These are phyloP conservation scores for Penicillium griseofulvum DNA, from an alignment of 2,329 filamentous ascomycete species.

Conservation along the genomic window DNA sequence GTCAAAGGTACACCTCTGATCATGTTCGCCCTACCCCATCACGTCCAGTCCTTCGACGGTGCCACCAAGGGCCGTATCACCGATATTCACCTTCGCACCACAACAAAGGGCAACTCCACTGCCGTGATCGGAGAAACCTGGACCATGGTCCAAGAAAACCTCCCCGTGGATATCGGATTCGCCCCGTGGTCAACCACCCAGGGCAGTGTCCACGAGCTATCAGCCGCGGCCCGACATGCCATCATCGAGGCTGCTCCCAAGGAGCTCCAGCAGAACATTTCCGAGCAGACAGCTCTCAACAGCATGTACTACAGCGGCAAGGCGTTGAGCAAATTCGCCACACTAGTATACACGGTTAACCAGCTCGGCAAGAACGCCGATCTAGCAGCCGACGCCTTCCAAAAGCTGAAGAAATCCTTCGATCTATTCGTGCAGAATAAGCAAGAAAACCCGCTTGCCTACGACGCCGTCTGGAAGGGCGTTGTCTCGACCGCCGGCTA, in stretches of 20 bases:
- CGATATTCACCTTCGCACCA: constrained; percentile 66
- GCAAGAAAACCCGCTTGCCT: constrained; percentile 61
- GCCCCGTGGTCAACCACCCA: constrained; percentile 66
- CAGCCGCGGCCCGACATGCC: constrained; percentile 53
- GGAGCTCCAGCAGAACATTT: constrained; percentile 75
- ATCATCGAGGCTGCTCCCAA: constrained; percentile 64
- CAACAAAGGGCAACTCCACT: constrained; percentile 78
- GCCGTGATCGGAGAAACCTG: constrained; percentile 70
- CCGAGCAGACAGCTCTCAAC: constrained; percentile 68
- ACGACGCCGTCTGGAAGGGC: constrained; percentile 69
- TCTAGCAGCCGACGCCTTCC: constrained; percentile 58
- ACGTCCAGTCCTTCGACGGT: constrained; percentile 69
- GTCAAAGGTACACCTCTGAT: constrained; percentile 58
- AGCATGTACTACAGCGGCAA: constrained; percentile 96
- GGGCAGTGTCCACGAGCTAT: constrained; percentile 40
- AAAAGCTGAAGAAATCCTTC: constrained; percentile 65
- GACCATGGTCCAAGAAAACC: constrained; percentile 71
- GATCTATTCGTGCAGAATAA: constrained; percentile 64
- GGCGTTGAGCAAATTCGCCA: constrained; percentile 74
- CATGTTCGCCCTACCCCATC: constrained; percentile 88
- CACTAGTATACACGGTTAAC: constrained; percentile 63
- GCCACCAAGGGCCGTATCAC: constrained; percentile 51
- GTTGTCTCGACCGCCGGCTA: constrained; percentile 76
- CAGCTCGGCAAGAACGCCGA: constrained; percentile 60
- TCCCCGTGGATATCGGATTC: constrained; percentile 74